Evolutionary conservation across 192 early-diverging fungal genomes (phyloP), one percentile per base, ranked within the genome.

Genomic region (Backusella circina): DNA sequence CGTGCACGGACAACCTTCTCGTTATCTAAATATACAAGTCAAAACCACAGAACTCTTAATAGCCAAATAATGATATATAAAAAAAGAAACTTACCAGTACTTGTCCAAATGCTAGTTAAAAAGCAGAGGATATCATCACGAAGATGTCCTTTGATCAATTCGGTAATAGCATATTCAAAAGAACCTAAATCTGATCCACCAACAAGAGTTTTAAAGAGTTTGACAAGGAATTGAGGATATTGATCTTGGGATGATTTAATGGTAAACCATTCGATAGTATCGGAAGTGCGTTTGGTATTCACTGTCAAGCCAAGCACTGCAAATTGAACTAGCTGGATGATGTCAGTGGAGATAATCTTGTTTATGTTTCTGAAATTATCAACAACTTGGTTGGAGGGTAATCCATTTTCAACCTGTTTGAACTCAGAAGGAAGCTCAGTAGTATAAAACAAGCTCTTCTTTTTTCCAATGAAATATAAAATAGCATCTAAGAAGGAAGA

Each of bases 61-160:
- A 18, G 79, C 12, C 16, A 61, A 70, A 39, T 36, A 73, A 61
- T 38, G 13, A 33, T n/a, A 51, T 33, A 28, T 3, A 69, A 36
- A 30, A 31, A 30, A 32, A 16, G 10, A 51, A 66, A 30, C 75
- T 68, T 77, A 80, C 78, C 71, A 28, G 75, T 64, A 6, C 78
- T 67, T 18, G 65, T 83, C 87, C 85, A 88, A 13, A 81, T 36
- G 33, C 74, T 82, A 41, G 77, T 80, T 26, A 86, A 74, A 41
- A 88, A 88, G 30, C 82, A 74, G n/a, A 86, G 61, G 0, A 76
- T 64, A 51, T 82, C 77, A 16, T 76, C 75, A 18, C 74, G 72
- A 26, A 86, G 50, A 32, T 86, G 84, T 18, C 47, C 18, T 35
- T 73, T 70, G 44, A 88, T 81, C 16, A 88, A 67, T 61, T 79